Evolutionary conservation across 495 filamentous ascomycete species (phyloP).

Genomic region (Trichoderma parareesei): DNA sequence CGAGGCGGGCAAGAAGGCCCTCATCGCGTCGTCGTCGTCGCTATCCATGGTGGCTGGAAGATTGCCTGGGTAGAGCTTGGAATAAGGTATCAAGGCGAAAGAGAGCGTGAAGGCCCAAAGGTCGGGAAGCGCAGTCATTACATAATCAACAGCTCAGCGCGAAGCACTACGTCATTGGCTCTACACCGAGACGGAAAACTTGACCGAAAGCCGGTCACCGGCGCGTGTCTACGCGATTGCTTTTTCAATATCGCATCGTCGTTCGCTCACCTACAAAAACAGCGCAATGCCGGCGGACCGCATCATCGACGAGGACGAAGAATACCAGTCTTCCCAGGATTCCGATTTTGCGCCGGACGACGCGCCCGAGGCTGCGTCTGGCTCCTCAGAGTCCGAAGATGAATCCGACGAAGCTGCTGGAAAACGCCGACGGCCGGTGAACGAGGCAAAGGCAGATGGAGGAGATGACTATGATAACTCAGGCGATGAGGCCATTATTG

Average conservation of each 20-base stretch:
- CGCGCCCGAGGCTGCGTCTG: conserved; percentile 39
- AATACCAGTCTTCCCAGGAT: conserved; percentile 66
- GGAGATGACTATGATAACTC: conserved; percentile 51
- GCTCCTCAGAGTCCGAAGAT: conserved; percentile 11
- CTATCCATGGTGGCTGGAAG: conserved; percentile 35
- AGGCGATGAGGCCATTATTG: conserved; percentile 73
- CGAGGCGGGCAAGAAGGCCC: conserved; percentile 68
- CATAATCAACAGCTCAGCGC: background rate
- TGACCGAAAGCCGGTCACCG: background rate
- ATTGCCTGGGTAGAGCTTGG: background rate
- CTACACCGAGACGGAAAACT: background rate
- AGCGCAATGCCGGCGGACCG: background rate
- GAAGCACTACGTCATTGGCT: background rate
- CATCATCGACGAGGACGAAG: conserved; percentile 38
- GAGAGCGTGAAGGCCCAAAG: background rate
- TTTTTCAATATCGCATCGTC: background rate
- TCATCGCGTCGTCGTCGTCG: conserved; percentile 63
- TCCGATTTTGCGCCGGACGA: conserved; percentile 63
- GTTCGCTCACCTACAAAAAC: background rate
- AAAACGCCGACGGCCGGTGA: background rate
- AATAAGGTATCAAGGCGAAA: background rate
- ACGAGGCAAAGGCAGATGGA: conserved; percentile 31
- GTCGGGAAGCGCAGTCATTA: background rate
- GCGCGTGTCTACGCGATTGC: background rate
- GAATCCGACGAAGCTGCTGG: conserved; percentile 27